phyloP scores from a whole-genome alignment of 441 rosid species.

The Brassica balearica region DNA sequence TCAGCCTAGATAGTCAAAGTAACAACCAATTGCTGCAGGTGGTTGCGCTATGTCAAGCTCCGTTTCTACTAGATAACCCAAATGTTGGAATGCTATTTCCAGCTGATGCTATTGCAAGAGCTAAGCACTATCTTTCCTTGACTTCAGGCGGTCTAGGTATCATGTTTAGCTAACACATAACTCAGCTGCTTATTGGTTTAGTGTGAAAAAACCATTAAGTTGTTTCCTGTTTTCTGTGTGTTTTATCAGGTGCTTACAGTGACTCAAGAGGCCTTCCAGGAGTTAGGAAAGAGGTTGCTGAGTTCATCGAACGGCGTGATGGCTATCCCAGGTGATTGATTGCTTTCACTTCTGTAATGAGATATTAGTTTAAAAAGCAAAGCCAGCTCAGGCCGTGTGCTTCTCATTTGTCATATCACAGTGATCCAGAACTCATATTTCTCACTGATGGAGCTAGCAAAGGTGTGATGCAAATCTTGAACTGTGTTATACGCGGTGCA shows the following conservation, averaged over 20 bases:
- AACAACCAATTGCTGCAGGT: constrained; percentile 57
- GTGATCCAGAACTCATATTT: constrained; percentile 57
- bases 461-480: constrained; percentile 97
- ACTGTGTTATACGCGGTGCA: constrained; percentile 67
- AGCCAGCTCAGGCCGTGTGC: not conserved
- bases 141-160: constrained; percentile 52
- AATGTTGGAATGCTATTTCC: too few relatives aligned
- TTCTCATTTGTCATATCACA: constrained; percentile 36
- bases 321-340: not conserved
- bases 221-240: not conserved
- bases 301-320: not conserved
- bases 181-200: too few relatives aligned
- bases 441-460: constrained; percentile 82
- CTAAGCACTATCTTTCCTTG: constrained; percentile 80
- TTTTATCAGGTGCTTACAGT: not conserved
- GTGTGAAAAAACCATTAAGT: not conserved
- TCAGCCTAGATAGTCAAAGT: too few relatives aligned
- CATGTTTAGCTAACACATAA: too few relatives aligned
- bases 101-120: constrained; percentile 45
- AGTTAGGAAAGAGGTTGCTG: not conserved
- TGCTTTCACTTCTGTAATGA: not conserved
- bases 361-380: not conserved
- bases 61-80: too few relatives aligned
- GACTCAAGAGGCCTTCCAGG: not conserved
- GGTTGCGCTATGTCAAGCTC: constrained; percentile 71